Evolutionary conservation across 2,329 filamentous ascomycete species (phyloP).

Genomic region (Arthroderma sp.): DNA sequence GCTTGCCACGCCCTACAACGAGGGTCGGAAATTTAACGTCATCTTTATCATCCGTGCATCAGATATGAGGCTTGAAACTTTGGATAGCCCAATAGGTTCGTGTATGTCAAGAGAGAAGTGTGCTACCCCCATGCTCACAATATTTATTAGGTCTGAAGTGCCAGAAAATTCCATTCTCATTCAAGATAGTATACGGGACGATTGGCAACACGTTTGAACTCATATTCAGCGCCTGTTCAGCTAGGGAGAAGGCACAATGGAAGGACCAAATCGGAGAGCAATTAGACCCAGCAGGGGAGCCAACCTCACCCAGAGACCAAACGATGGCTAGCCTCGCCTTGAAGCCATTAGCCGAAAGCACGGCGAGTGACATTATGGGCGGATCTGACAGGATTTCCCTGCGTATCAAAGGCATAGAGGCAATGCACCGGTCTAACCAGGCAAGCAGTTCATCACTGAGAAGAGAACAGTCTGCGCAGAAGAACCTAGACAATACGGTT

Average conservation of each 20-base stretch:
- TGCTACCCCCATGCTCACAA: not conserved
- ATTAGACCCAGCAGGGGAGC: conserved; percentile 32
- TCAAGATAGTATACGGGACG: conserved; percentile 79
- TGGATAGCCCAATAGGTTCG: conserved; percentile 22
- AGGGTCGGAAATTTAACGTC: conserved; percentile 57
- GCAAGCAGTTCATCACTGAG: conserved; percentile 4
- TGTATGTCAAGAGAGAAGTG: too few species aligned
- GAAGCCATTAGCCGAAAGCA: conserved; percentile 44
- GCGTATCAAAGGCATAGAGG: conserved; percentile 12
- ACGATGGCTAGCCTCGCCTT: conserved; percentile 5
- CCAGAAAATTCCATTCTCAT: conserved; percentile 72
- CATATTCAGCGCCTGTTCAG: conserved; percentile 73
- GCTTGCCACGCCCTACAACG: conserved; percentile 54
- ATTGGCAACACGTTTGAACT: conserved; percentile 68
- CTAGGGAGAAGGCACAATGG: conserved; percentile 71
- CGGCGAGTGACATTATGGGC: conserved; percentile 48
- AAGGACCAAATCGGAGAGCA: conserved; percentile 49
- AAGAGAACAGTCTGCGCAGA: conserved; percentile 48
- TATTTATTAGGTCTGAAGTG: conserved; percentile 60
- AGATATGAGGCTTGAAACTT: conserved; percentile 25
- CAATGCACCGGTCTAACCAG: conserved; percentile 6
- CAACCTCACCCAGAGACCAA: conserved; percentile 11
- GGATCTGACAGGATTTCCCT: conserved; percentile 7
- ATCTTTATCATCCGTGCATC: conserved; percentile 50
- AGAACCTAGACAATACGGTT: conserved; percentile 53